Base-by-base conservation (phyloP, 495 filamentous ascomycete species). In the Xanthoparmelia taractica region DNA sequence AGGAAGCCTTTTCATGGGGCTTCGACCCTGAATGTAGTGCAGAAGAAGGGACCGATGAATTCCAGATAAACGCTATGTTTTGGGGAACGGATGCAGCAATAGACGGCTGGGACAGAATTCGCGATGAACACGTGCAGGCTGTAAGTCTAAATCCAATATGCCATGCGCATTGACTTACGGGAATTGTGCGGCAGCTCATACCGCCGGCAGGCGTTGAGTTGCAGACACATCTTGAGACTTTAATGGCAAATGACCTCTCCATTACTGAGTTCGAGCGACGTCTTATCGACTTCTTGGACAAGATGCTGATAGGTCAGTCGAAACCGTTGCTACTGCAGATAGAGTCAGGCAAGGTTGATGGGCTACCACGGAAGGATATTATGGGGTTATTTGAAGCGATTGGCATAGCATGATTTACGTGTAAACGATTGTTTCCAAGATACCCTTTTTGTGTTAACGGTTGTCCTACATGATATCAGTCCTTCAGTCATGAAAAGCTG, bases 271-370 rank as follows among this genome's bases (percentile, higher is more conserved):
- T 79, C 38, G 70, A 70, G 12, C 38, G 55, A 13, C 57, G 66
- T 8, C 60, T 78, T 3, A 54, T 73, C 15, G 60, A 67, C 20
- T 73, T 76, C 48, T 59, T 82, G 2, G 40, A 64, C 4, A 67
- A 72, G 15, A 65, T 82, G 15, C 75, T 80, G 65, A 65, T 64
- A 2, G 66, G 61, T 10, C 68, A 80, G 31, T 70, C 76, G 18
- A 60, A 65, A 12, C 80, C 80, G 1, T 58, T 79, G 12, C 69
- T 82, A 10, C 55, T 75, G 2, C 78, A 83, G 41, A 66, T 82
- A 1, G 80, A 83, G 63, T 72, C 68, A 12, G 79, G 79, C 10
- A 61, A 71, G 34, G 36, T 80, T 17, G 68, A 69, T 33, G 71
- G 72, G 7, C 50, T 79, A 12, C 77, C 68, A 40, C 66, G 63